A percentile compares a stretch with the other conserved stretches of the same genome.
These are phyloP conservation scores for Saitozyma podzolica DNA, from an alignment of 768 basidiomycete species.

Conservation along the genomic window DNA sequence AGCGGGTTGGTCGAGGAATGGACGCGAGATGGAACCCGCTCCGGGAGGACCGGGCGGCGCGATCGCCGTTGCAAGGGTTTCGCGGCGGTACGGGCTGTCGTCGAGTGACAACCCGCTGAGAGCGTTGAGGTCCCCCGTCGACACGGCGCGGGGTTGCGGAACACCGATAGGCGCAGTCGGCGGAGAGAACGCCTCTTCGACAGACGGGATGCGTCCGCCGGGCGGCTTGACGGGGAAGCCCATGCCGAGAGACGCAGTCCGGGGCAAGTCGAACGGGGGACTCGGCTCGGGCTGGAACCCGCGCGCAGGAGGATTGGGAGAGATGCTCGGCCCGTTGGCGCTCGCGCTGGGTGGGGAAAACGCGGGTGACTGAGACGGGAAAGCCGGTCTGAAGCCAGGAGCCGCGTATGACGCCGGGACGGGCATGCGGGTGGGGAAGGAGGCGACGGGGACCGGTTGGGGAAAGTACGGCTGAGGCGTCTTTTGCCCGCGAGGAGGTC, in stretches of 20 bases:
- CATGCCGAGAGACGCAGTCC: slow-evolving; percentile 44
- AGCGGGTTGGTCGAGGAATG: slow-evolving; percentile 18
- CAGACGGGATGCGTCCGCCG: slow-evolving; percentile 21
- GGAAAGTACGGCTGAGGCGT: slow-evolving; percentile 40
- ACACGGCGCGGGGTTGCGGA: background rate
- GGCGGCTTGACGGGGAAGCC: slow-evolving; percentile 35
- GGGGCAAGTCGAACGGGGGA: slow-evolving; percentile 26
- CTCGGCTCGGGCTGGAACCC: slow-evolving; percentile 17
- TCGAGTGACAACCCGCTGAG: background rate
- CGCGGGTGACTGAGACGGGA: slow-evolving; percentile 24
- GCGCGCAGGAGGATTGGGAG: slow-evolving; percentile 14
- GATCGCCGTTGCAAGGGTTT: background rate
- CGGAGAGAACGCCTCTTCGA: slow-evolving; percentile 46
- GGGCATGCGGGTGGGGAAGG: slow-evolving; percentile 31
- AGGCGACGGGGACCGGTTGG: slow-evolving; percentile 32
- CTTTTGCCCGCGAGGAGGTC: slow-evolving; percentile 23
- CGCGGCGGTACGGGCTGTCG: background rate
- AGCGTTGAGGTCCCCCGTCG: background rate
- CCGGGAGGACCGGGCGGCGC: slow-evolving; percentile 9
- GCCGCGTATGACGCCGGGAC: slow-evolving; percentile 23
- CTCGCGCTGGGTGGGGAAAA: slow-evolving; percentile 24
- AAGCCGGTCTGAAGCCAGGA: slow-evolving; percentile 29
- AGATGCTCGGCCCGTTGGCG: slow-evolving; percentile 6
- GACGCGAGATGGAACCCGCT: background rate
- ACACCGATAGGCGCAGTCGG: slow-evolving; percentile 21